Evolutionary conservation across 2,329 filamentous ascomycete species (phyloP), one percentile per base, ranked within the genome.

Genomic region (Alternaria dauci): DNA sequence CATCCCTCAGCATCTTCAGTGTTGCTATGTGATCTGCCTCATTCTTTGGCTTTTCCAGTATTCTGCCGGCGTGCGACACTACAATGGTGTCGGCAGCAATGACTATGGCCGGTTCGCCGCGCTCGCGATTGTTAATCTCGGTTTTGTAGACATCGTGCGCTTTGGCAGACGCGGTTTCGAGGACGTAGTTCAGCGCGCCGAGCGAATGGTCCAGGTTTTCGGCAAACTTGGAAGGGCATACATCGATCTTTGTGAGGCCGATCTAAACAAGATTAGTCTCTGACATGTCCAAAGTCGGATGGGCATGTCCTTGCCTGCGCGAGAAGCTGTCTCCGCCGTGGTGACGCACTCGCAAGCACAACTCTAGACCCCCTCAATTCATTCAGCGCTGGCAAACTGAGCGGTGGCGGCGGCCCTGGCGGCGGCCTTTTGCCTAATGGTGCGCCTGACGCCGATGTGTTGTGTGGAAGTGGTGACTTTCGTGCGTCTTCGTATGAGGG

Each of bases 31-130:
- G 95, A 42, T 96, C 90, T 6, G 86, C 87, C 79, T 94, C 92
- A 63, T 83, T 91, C 54, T 89, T 85, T 11, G 95, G 95, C 82
- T 99, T 99, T 84, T 99, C 95, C 3, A 99, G 82, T 54, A 99
- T 92, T 53, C 86, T 84, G 0, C 94, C 94, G 41, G 86, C 82
- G 11, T 87, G 85, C 9, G 88, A 90, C 14, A 95, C 91, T 63
- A 99, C 92, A 57, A 99, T 85, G 0, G 95, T 98, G 77, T 98
- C 94, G 36, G 94, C 94, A 0, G 93, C 89, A 60, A 98, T 89
- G 59, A 98, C 92, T 16, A 98, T 84, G 7, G 88, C 90, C 0
- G 93, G 93, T 68, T 97, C 95, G 56, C 84, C 87, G 58, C 82
- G 80, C 48, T 73, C 79, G 56, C 80, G 76, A 60, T 87, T 86